These are phyloP conservation scores for Ramaria rubella DNA, from an alignment of 768 basidiomycete species.

Conservation along the genomic window DNA sequence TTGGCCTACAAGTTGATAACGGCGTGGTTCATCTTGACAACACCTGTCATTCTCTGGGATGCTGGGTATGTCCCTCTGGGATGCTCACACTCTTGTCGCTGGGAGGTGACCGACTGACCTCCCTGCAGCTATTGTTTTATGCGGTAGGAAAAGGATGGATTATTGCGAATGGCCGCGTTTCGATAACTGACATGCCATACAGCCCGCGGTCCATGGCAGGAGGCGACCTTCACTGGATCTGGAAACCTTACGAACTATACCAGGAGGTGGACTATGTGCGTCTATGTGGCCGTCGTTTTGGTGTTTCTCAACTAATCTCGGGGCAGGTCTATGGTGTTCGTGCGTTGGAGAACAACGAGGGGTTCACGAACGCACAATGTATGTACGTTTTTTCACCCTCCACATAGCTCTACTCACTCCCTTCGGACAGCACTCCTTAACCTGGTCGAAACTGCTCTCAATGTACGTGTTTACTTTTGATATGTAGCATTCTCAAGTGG, in stretches of 20 bases:
- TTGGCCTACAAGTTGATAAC: constrained; percentile 13
- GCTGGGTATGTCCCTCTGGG: constrained; percentile 40
- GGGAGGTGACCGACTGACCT: background rate
- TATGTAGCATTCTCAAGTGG: background rate
- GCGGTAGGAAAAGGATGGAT: constrained; percentile 48
- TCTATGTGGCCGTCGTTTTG: constrained; percentile 3
- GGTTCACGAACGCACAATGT: constrained; percentile 87
- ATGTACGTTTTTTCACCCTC: constrained; percentile 17
- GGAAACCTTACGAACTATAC: constrained; percentile 77
- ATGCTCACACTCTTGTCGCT: background rate
- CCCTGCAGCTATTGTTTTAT: constrained; percentile 44
- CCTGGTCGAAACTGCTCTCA: constrained; percentile 69
- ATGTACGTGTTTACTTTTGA: constrained; percentile 24
- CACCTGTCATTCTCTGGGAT: constrained; percentile 72
- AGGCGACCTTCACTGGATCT: constrained; percentile 89
- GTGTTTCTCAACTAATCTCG: constrained; percentile 11
- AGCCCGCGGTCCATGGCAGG: constrained; percentile 84
- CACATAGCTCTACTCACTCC: background rate
- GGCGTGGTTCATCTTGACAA: constrained; percentile 60
- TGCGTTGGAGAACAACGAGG: constrained; percentile 56
- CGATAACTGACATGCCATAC: background rate
- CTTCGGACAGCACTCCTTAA: constrained; percentile 64
- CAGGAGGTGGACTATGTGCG: constrained; percentile 51
- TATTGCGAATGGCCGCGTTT: background rate
- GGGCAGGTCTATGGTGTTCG: constrained; percentile 65